phyloP scores from a whole-genome alignment of 2,329 filamentous ascomycete species.

The Exserohilum turcica region DNA sequence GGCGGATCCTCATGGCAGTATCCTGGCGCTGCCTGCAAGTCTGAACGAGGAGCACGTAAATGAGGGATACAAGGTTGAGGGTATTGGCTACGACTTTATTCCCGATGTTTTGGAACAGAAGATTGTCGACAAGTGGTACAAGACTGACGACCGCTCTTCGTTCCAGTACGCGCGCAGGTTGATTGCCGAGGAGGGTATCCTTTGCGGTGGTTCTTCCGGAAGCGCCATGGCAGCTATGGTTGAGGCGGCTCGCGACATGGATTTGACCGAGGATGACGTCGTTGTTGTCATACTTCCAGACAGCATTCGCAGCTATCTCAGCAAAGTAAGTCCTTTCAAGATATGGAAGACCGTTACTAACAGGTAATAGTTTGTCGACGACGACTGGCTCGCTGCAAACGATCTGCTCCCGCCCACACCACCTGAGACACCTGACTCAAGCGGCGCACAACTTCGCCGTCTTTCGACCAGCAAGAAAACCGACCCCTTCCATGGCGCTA shows the following conservation, averaged over 20 bases:
- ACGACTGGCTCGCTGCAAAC: constrained; percentile 98
- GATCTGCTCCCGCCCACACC: constrained; percentile 75
- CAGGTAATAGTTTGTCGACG: constrained; percentile 76
- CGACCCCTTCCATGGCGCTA: constrained; percentile 78
- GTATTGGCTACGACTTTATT: constrained; percentile 98
- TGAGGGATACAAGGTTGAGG: constrained; percentile 94
- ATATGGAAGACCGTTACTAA: constrained; percentile 17
- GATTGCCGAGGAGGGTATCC: constrained; percentile 90
- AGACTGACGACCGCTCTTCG: constrained; percentile 90
- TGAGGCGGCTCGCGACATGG: constrained; percentile 74
- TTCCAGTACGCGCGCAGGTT: constrained; percentile 88
- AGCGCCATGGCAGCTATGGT: constrained; percentile 86
- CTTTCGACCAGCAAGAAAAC: constrained; percentile 49
- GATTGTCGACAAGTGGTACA: constrained; percentile 92
- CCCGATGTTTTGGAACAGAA: constrained; percentile 87
- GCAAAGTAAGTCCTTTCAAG: constrained; percentile 63
- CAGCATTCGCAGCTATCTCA: constrained; percentile 95
- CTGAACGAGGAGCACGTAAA: constrained; percentile 83
- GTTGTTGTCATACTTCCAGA: constrained; percentile 92
- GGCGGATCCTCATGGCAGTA: constrained; percentile 89
- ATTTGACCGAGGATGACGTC: constrained; percentile 80
- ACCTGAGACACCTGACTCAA: constrained; percentile 38
- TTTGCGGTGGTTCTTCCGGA: constrained; percentile 92
- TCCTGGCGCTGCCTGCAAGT: constrained; percentile 78
- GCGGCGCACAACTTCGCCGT: constrained; percentile 39